Percentiles rank a stretch among this genome's conserved stretches.
These are phyloP conservation scores for Cochlearia excelsa DNA, from an alignment of 345 rosid species.

Conservation along the genomic window DNA sequence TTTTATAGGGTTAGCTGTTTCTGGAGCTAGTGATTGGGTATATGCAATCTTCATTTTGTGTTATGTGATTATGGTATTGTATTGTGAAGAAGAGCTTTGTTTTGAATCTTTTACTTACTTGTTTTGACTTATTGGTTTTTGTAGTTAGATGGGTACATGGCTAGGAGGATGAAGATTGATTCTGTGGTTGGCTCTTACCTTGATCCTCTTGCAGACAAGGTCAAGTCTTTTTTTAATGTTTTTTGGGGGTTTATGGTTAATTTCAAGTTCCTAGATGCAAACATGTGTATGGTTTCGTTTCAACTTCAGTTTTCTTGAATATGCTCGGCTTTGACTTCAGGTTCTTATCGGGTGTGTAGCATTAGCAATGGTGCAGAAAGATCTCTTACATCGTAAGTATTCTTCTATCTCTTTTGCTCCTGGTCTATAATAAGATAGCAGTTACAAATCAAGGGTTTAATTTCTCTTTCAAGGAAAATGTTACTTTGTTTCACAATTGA, in stretches of 20 bases:
- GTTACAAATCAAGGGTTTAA: not conserved
- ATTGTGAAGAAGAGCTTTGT: constrained; percentile 1
- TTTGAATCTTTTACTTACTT: not conserved
- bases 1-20: constrained; percentile 63
- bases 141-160: constrained; percentile 89
- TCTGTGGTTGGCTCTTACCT: constrained; percentile 97
- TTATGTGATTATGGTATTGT: not conserved
- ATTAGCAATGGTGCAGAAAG: constrained; percentile 76
- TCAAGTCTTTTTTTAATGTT: constrained; percentile 25
- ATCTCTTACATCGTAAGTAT: constrained; percentile 77
- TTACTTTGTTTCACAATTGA: not conserved
- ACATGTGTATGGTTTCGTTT: not conserved
- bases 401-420: constrained; percentile 11
- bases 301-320: constrained; percentile 8
- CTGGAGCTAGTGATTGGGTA: constrained; percentile 96
- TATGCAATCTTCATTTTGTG: not conserved
- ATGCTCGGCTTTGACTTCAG: constrained; percentile 35
- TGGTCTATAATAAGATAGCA: not conserved
- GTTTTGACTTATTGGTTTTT: constrained; percentile 11
- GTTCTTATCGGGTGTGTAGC: constrained; percentile 91
- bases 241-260: not conserved
- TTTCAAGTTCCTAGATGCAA: not conserved
- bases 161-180: constrained; percentile 82
- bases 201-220: constrained; percentile 99
- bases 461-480: not conserved